Evolutionary conservation across 441 rosid species (phyloP), one percentile per base, ranked within the genome.

Genomic region (Isatis lusitanica): DNA sequence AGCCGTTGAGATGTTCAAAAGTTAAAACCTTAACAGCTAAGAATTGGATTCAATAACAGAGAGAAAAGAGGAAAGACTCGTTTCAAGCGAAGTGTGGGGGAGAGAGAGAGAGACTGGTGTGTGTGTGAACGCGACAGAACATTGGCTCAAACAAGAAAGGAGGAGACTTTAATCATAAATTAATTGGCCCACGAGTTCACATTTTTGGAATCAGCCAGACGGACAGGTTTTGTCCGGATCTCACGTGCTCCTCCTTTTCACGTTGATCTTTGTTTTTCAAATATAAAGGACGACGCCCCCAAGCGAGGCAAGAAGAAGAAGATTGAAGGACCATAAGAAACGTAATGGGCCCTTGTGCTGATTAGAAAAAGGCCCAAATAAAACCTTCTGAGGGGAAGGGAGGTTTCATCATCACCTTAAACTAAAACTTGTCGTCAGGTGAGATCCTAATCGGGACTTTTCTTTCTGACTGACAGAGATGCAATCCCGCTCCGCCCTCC

Each of bases 401-500:
- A 57, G 35, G 73, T 4, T 31, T 44, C 46, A 52, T 6, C 56
- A 4, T 8, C 48, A 21, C 56, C 56, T 55, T 53, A 65, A 31
- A 17, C 16, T 30, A 17, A 65, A 31, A 17, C 16, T 30, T 38
- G 26, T 40, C 17, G 6, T 38, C 40, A 43, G 11, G 31, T 38
- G 60, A 39, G 33, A 52, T 59, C 35, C 50, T n/a, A 46, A 46
- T 35, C 24, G 52, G 61, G 18, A 51, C 70, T 42, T 59, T 66
- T 62, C 42, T 59, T 66, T 62, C 42, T 10, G 4, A 26, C 12
- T 7, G 15, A 10, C 16, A 40, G 26, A 55, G 76, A 77, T 77
- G 80, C 76, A 71, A 30, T 61, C 80, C 48, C 69, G 77, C 51
- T 60, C 73, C 53, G 77, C 69, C 44, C 57, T 71, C 7, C 12